These are phyloP conservation scores for Dalbergia cochinchinensis DNA, from an alignment of 306 rosid genomes.

Conservation along the genomic window DNA sequence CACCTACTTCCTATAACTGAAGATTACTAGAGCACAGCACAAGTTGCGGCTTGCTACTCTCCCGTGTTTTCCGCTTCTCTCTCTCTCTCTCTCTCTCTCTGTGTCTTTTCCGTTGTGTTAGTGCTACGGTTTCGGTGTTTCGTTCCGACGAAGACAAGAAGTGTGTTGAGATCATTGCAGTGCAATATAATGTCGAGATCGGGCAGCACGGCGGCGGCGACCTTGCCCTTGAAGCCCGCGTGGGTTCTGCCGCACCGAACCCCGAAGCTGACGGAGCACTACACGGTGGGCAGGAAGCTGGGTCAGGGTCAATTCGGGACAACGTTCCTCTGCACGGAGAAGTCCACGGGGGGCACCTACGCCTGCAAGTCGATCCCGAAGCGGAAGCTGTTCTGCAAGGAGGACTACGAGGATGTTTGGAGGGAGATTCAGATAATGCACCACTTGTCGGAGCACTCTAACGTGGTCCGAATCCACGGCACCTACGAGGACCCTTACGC, in stretches of 20 bases:
- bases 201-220: slow-evolving; percentile 19
- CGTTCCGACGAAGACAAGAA: too few species aligned
- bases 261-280: slow-evolving; percentile 43
- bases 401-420: slow-evolving; percentile 69
- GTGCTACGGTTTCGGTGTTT: too few species aligned
- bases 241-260: slow-evolving; percentile 65
- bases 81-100: background rate
- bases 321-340: slow-evolving; percentile 55
- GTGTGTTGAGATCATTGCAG: background rate
- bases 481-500: slow-evolving; percentile 55
- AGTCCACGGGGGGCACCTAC: slow-evolving; percentile 31
- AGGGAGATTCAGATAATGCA: slow-evolving; percentile 78
- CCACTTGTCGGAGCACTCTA: slow-evolving; percentile 54
- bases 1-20: background rate
- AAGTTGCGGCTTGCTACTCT: too few species aligned
- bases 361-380: slow-evolving; percentile 70
- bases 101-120: too few species aligned
- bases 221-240: slow-evolving; percentile 42
- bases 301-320: slow-evolving; percentile 74
- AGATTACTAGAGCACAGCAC: background rate
- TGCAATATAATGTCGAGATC: slow-evolving; percentile 44
- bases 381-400: slow-evolving; percentile 58
- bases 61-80: background rate
- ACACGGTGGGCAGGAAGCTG: slow-evolving; percentile 56
- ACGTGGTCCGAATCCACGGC: slow-evolving; percentile 61